These are phyloP conservation scores for Lachancea sp. DNA, from an alignment of 805 yeast species.

Conservation along the genomic window DNA sequence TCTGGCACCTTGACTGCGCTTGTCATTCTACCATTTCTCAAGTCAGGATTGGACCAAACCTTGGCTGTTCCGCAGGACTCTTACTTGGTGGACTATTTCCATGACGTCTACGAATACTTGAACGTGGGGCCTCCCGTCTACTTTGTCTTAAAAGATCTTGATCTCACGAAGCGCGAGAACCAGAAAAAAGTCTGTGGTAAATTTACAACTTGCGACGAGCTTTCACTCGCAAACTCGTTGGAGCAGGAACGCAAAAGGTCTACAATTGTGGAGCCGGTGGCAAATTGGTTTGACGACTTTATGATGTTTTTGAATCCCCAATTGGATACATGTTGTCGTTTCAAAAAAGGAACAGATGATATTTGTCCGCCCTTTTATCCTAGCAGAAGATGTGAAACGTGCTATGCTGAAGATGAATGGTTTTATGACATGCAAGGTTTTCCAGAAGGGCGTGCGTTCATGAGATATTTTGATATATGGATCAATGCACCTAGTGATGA, in stretches of 20 bases:
- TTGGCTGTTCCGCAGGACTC: constrained; percentile 81
- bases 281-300: constrained; percentile 92
- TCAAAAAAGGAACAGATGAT: constrained; percentile 49
- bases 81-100: constrained; percentile 72
- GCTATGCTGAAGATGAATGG: constrained; percentile 63
- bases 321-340: constrained; percentile 77
- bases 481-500: constrained; percentile 77
- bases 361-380: constrained; percentile 65
- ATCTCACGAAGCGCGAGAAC: constrained; percentile 50
- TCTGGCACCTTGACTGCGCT: constrained; percentile 64
- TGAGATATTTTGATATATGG: constrained; percentile 74
- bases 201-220: constrained; percentile 75
- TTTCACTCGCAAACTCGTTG: constrained; percentile 69
- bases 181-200: constrained; percentile 83
- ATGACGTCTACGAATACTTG: constrained; percentile 64
- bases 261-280: constrained; percentile 71
- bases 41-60: constrained; percentile 84
- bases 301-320: constrained; percentile 82
- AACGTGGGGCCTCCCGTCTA: constrained; percentile 91
- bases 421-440: constrained; percentile 71
- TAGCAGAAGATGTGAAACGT: constrained; percentile 63
- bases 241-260: constrained; percentile 79
- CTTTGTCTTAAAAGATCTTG: constrained; percentile 66
- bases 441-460: constrained; percentile 68
- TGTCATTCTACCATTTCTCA: constrained; percentile 58